Base-by-base conservation (phyloP, 2,329 filamentous ascomycete genomes). In the Cercospora berteroae region DNA sequence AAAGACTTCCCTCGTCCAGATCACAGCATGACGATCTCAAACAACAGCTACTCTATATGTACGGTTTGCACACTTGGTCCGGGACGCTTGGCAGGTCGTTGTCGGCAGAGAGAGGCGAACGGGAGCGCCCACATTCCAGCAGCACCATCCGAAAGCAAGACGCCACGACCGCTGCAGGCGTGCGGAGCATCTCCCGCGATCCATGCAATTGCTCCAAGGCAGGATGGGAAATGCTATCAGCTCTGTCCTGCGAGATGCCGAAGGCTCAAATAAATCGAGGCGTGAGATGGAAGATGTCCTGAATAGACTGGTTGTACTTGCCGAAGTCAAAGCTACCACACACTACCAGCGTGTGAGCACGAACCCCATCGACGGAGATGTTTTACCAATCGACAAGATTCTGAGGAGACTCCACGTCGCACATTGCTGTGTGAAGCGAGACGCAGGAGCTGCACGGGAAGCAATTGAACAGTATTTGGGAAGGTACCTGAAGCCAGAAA, bases 271-370 rank as follows among this genome's bases (percentile, higher is more conserved):
- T 3, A n/a, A 31, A 23, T 36, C 56, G 7, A 39, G 66, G 16
- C 63, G 66, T 10, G 66, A 68, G 20, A 52, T 61, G 3, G 66
- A 68, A 59, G 66, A 68, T 25, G 55, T 68, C 6, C 31, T 68
- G n/a, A 65, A 59, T 29, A 55, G 62, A 4, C 31, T 68, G 3
- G 23, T 65, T 1, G 55, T 52, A 5, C 52, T 68, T 3, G 50
- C 66, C 7, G 66, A 65, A 25, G 59, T 65, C 42, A 68, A 68
- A 39, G 66, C 66, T 4, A 33, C 48, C 13, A 56, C 44, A 5
- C 66, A 68, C 50, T 61, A 63, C 39, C 25, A 52, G 8, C 64
- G 64, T 2, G 63, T 65, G 5, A 57, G 39, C 18, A 63, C 42
- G 6, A 42, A 52, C 31, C 50, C 66, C 5, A 65, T 68, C 9